Evolutionary conservation across 306 rosid species (phyloP).

Genomic region (Inga leiocalycina): DNA sequence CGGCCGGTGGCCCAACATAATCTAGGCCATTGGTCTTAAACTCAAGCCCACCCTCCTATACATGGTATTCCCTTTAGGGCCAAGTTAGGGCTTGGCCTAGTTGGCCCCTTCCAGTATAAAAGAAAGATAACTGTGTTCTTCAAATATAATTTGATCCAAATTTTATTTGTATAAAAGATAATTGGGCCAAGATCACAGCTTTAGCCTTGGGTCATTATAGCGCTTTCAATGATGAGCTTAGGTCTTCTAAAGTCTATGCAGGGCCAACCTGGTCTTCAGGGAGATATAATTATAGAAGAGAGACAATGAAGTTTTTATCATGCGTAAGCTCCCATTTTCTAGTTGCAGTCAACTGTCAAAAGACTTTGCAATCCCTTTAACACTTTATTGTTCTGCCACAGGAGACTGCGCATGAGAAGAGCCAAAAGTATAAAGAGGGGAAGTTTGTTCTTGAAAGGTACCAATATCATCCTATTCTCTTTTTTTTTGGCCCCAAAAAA

Average conservation of each 20-base stretch:
- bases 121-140: not conserved
- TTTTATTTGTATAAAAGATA: not conserved
- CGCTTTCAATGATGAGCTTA: not conserved
- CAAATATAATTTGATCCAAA: not conserved
- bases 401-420: conserved; percentile 84
- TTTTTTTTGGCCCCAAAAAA: no score
- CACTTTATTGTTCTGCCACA: conserved; percentile 30
- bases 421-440: conserved; percentile 92
- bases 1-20: not conserved
- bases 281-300: not conserved
- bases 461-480: conserved; percentile 39
- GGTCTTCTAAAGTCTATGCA: not conserved
- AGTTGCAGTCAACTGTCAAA: not conserved
- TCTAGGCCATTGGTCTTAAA: not conserved
- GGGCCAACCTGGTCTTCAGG: not conserved
- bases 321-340: conserved; percentile 1
- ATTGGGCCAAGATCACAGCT: not conserved
- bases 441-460: conserved; percentile 96
- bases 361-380: not conserved
- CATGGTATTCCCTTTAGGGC: not conserved
- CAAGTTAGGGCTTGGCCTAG: not conserved
- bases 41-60: not conserved
- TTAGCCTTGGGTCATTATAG: not conserved
- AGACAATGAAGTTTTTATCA: not conserved
- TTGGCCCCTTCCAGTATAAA: not conserved